These are phyloP conservation scores for Trametes villosa DNA, from an alignment of 768 basidiomycete genomes.

Conservation along the genomic window DNA sequence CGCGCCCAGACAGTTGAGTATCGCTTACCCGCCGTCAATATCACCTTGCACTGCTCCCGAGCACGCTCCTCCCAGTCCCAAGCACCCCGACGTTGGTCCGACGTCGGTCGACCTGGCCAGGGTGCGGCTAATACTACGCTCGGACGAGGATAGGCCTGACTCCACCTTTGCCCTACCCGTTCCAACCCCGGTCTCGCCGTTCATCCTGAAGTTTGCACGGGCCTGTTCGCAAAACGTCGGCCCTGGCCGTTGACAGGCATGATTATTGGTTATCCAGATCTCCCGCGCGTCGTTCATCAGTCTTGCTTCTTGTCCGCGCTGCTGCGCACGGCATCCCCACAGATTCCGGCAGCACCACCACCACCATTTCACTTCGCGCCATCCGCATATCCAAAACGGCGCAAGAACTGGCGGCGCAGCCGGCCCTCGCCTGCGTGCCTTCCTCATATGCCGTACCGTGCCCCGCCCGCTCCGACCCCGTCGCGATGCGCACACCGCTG, in stretches of 20 bases:
- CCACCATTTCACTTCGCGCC: background rate
- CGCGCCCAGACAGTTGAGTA: background rate
- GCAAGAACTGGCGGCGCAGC: no score
- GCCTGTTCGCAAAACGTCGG: background rate
- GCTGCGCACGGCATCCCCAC: background rate
- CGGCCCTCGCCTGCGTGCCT: background rate
- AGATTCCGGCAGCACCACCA: background rate
- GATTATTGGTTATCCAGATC: background rate
- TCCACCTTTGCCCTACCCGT: background rate
- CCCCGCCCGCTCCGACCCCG: no score
- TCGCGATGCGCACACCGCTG: background rate
- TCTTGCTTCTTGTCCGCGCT: background rate
- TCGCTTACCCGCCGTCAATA: conserved; percentile 1
- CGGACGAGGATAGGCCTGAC: background rate
- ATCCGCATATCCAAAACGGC: background rate
- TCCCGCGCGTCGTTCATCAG: background rate
- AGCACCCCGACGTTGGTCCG: conserved; percentile 15
- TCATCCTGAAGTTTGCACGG: background rate
- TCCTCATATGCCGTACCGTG: background rate
- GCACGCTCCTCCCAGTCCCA: background rate
- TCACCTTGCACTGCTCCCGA: conserved; percentile 1
- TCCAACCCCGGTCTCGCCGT: background rate
- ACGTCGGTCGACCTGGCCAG: no score
- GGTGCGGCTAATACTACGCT: background rate
- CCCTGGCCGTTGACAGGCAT: background rate